phyloP scores from a whole-genome alignment of 1,284 basidiomycete genomes.

The Malassezia sp. region DNA sequence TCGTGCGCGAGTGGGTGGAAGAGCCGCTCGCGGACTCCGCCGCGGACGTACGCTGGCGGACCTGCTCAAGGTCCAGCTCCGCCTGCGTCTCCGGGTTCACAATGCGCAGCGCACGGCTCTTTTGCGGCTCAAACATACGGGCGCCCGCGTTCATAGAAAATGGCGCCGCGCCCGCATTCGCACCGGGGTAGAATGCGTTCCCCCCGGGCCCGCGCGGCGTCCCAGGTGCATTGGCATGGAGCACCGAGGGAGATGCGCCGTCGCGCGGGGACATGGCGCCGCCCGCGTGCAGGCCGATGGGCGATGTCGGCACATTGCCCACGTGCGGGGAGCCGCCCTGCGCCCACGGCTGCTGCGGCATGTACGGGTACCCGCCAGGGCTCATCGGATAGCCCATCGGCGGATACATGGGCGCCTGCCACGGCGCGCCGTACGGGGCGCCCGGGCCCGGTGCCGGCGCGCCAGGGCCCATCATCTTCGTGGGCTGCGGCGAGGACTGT shows the following conservation, averaged over 20 bases:
- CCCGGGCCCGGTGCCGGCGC: neutral
- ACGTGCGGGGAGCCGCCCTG: constrained; percentile 1
- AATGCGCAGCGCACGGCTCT: constrained; percentile 43
- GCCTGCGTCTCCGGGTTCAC: constrained; percentile 46
- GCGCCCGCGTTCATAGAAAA: constrained; percentile 44
- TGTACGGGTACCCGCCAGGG: constrained; percentile 11
- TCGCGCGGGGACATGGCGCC: constrained; percentile 4
- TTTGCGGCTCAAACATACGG: constrained; percentile 40
- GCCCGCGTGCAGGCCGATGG: constrained; percentile 2
- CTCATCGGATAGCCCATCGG: constrained; percentile 14
- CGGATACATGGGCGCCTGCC: constrained; percentile 15
- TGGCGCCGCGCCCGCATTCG: constrained; percentile 20
- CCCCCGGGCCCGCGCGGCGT: constrained; percentile 19
- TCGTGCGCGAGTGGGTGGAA: constrained; percentile 5
- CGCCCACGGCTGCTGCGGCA: constrained; percentile 14
- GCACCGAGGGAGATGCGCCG: constrained; percentile 20
- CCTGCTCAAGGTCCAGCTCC: constrained; percentile 34
- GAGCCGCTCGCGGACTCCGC: constrained; percentile 20
- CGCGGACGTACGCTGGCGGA: constrained; percentile 18
- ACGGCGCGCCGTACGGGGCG: constrained; percentile 3
- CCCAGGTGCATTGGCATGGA: too few species aligned
- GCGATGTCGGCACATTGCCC: constrained; percentile 1
- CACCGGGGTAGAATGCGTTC: constrained; percentile 5
- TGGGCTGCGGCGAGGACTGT: neutral
- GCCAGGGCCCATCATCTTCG: neutral